Evolutionary conservation across 257 asterid species (phyloP).

Genomic region (Solanum etuberosum): DNA sequence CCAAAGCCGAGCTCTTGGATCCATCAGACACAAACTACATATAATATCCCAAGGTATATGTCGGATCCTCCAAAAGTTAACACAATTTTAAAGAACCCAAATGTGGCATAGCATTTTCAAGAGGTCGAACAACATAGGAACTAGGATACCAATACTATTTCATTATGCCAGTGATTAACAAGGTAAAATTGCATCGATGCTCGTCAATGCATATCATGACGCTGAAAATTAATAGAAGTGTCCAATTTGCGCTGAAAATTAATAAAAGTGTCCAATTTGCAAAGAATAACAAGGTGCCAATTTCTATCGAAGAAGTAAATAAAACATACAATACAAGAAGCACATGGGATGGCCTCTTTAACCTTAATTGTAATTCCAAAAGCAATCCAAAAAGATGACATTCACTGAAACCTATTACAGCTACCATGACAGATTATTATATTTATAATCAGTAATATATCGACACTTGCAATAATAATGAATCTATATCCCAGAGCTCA

Average conservation of each 20-base stretch:
- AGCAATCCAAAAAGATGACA: background rate
- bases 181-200: background rate
- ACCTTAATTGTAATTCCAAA: background rate
- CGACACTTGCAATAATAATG: background rate
- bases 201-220: no score
- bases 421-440: no score
- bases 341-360: background rate
- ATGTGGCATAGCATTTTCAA: background rate
- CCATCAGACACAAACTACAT: constrained; percentile 1
- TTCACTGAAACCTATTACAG: no score
- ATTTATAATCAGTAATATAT: no score
- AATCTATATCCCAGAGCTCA: background rate
- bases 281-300: background rate
- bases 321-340: background rate
- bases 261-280: background rate
- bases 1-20: constrained; percentile 29
- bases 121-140: background rate
- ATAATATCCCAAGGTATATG: background rate
- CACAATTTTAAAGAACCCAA: background rate
- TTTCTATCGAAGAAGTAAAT: background rate
- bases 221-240: no score
- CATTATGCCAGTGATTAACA: background rate
- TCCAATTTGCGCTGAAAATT: background rate
- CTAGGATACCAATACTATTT: background rate
- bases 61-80: background rate